These are phyloP conservation scores for Podila horticola DNA, from an alignment of 192 early-diverging fungal species.

Conservation along the genomic window DNA sequence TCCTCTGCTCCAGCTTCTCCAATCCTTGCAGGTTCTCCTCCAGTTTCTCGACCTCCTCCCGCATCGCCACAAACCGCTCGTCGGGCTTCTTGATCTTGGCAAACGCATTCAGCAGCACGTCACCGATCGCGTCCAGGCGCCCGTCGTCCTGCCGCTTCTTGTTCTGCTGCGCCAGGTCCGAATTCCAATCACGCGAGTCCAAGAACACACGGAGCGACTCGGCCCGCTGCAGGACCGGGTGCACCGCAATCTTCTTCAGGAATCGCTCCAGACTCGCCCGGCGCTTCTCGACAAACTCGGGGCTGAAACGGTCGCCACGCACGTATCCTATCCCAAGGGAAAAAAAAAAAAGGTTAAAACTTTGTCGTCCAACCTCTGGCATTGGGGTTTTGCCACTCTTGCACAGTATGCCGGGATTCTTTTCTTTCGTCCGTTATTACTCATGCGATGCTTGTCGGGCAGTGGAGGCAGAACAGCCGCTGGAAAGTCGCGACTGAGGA, in stretches of 20 bases:
- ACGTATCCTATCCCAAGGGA: slow-evolving; percentile 76
- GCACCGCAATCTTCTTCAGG: slow-evolving; percentile 80
- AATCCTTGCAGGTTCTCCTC: slow-evolving; percentile 88
- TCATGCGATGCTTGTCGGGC: slow-evolving; percentile 91
- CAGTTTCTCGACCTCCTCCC: slow-evolving; percentile 83
- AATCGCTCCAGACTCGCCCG: slow-evolving; percentile 85
- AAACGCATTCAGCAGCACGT: slow-evolving; percentile 89
- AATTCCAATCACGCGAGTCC: slow-evolving; percentile 80
- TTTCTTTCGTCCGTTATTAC: slow-evolving; percentile 48
- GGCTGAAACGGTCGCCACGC: slow-evolving; percentile 93
- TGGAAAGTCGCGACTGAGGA: slow-evolving; percentile 78
- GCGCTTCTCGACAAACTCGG: slow-evolving; percentile 91
- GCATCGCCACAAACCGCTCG: slow-evolving; percentile 84
- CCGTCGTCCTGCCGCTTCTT: slow-evolving; percentile 57
- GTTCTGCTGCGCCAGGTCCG: slow-evolving; percentile 53
- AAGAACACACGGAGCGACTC: slow-evolving; percentile 82
- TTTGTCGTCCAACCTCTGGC: too few relatives aligned
- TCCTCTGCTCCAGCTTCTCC: slow-evolving; percentile 83
- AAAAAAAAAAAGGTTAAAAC: neutral
- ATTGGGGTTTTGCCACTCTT: too few relatives aligned
- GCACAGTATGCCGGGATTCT: too few relatives aligned
- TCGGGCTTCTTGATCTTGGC: slow-evolving; percentile 91
- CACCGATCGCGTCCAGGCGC: slow-evolving; percentile 86
- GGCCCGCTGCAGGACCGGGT: slow-evolving; percentile 82
- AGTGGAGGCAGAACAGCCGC: slow-evolving; percentile 89